These are phyloP conservation scores for Gossypium australe DNA, from an alignment of 345 rosid species.

Conservation along the genomic window DNA sequence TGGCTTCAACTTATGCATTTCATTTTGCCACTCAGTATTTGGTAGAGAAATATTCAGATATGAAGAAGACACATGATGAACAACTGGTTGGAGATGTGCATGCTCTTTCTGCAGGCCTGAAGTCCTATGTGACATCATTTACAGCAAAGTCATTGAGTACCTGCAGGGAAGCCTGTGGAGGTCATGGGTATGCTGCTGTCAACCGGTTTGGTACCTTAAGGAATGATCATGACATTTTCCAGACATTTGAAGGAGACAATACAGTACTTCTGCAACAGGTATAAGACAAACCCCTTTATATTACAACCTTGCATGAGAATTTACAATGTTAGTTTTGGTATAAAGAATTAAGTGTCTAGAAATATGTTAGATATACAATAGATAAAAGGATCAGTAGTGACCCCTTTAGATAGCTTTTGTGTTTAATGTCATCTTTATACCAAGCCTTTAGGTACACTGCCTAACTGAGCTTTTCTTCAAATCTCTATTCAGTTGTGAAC, in stretches of 20 bases:
- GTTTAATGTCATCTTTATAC: not conserved
- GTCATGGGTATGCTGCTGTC: constrained; percentile 99
- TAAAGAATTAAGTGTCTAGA: not conserved
- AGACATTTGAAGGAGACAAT: constrained; percentile 90
- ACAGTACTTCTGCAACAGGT: constrained; percentile 29
- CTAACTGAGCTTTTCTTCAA: not conserved
- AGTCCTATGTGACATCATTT: constrained; percentile 86
- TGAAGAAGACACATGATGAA: constrained; percentile 47
- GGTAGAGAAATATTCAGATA: constrained; percentile 40
- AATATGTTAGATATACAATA: not conserved
- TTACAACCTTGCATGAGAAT: constrained; percentile 7
- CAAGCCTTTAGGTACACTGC: not conserved
- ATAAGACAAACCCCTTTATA: not conserved
- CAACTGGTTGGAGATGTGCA: constrained; percentile 87
- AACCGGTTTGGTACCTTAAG: constrained; percentile 95
- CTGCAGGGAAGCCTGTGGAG: constrained; percentile 98
- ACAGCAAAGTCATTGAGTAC: constrained; percentile 79
- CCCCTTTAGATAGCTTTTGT: not conserved
- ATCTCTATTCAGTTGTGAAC: not conserved
- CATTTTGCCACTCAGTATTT: constrained; percentile 76
- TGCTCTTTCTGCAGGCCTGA: constrained; percentile 93
- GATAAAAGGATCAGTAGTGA: not conserved
- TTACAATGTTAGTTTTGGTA: constrained; percentile 23
- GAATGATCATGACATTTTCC: constrained; percentile 53
- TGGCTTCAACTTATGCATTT: constrained; percentile 91